A percentile compares a stretch with the other conserved stretches of the same genome.
Evolutionary conservation across 306 rosid genomes (phyloP).

Genomic region (peach (Prunus persica)): DNA sequence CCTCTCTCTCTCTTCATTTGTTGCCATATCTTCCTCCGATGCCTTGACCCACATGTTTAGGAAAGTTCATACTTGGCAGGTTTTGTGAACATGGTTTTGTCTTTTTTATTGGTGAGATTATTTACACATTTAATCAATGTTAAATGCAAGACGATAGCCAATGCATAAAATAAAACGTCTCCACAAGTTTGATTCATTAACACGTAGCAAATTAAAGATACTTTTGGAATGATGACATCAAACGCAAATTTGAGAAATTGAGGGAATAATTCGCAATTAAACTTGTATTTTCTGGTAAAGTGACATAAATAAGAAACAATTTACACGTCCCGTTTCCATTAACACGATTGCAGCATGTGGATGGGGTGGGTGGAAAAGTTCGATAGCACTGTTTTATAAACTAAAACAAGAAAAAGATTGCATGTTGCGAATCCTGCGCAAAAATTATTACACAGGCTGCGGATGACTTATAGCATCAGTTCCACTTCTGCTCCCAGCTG

Average conservation of each 20-base stretch:
- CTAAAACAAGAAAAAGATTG: constrained; percentile 22
- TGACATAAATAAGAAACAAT: constrained; percentile 16
- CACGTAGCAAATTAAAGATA: background rate
- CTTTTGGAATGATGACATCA: background rate
- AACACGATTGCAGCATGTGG: constrained; percentile 21
- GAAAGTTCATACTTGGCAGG: too few species aligned
- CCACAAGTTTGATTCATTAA: background rate
- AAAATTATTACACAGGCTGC: constrained; percentile 31
- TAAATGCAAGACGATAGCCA: background rate
- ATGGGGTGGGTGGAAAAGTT: constrained; percentile 23
- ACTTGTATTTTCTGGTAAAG: background rate
- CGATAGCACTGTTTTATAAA: constrained; percentile 13
- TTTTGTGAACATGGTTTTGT: background rate
- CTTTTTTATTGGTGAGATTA: background rate
- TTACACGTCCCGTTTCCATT: constrained; percentile 19
- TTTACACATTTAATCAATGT: background rate
- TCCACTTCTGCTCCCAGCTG: constrained; percentile 45
- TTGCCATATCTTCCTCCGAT: background rate
- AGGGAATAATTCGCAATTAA: background rate
- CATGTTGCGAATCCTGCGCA: constrained; percentile 36
- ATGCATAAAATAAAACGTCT: background rate
- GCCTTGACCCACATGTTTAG: background rate
- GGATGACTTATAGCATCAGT: constrained; percentile 40
- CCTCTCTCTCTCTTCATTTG: too few species aligned
- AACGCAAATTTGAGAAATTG: background rate